phyloP scores from a whole-genome alignment of 2,329 filamentous ascomycete genomes.

The Septoria linicola region DNA sequence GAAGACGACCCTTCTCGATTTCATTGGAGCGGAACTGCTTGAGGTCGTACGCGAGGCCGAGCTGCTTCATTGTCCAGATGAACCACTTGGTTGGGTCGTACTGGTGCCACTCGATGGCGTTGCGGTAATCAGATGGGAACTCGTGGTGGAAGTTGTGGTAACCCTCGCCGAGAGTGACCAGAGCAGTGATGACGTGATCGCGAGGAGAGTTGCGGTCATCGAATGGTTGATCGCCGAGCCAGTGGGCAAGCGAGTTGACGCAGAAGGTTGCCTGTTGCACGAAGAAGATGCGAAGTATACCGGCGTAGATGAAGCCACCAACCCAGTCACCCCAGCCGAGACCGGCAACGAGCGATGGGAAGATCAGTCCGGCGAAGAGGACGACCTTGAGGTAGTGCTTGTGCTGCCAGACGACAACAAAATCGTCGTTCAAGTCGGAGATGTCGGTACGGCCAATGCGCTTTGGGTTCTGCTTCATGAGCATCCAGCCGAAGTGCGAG shows the following conservation, averaged over 20 bases:
- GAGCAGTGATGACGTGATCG: slow-evolving; percentile 81
- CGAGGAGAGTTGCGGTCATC: slow-evolving; percentile 89
- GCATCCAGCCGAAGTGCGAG: slow-evolving; percentile 85
- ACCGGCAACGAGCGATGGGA: slow-evolving; percentile 74
- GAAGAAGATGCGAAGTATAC: slow-evolving; percentile 83
- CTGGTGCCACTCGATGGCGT: slow-evolving; percentile 86
- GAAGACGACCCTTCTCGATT: slow-evolving; percentile 86
- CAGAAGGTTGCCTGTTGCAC: slow-evolving; percentile 92
- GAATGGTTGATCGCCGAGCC: slow-evolving; percentile 88
- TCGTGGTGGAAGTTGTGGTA: slow-evolving; percentile 98
- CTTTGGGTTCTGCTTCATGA: slow-evolving; percentile 92
- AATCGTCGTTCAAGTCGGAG: slow-evolving; percentile 81
- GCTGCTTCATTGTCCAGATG: slow-evolving; percentile 80
- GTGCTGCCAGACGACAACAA: slow-evolving; percentile 85
- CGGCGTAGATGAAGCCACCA: slow-evolving; percentile 80
- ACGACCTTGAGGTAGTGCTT: slow-evolving; percentile 80
- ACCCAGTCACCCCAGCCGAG: slow-evolving; percentile 77
- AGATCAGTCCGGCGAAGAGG: slow-evolving; percentile 70
- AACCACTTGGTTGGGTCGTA: slow-evolving; percentile 91
- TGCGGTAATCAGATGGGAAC: slow-evolving; percentile 90
- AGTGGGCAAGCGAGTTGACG: slow-evolving; percentile 87
- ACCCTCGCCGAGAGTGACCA: slow-evolving; percentile 82
- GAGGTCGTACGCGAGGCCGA: slow-evolving; percentile 80
- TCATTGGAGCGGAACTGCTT: slow-evolving; percentile 91
- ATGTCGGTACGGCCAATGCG: slow-evolving; percentile 85